Base-by-base conservation (phyloP, 495 filamentous ascomycete species). In the Daldinia grandis region DNA sequence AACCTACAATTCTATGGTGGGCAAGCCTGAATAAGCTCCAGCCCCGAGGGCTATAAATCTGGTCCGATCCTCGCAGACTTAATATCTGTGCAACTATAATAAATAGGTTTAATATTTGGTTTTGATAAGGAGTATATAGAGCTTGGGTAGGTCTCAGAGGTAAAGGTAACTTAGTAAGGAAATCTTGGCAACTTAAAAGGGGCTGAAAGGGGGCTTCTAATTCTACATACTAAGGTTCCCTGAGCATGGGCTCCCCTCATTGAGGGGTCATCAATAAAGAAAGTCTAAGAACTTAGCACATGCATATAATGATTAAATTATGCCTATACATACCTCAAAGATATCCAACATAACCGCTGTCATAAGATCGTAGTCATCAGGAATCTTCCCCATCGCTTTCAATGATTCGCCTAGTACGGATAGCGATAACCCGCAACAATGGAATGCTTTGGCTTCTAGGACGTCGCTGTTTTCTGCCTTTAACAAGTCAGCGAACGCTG, bases 361-460 rank as follows among this genome's bases (percentile, higher is more conserved):
- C 78, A 80, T 80, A 1, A 80, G 71, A 25, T 74, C 71, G 63
- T 76, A 74, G 37, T 80, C 78, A 69, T 78, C 76, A n/a, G 76
- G 74, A 4, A 61, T 64, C 53, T 74, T 75, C 0, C 50, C 68
- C 9, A 47, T 17, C 1, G 38, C 49, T 21, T 64, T 44, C 24
- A 80, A 55, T 2, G 74, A 74, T 6, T 76, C 60, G 9, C 69
- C 72, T 28, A 80, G 66, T 33, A 77, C 74, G 0, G 65, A 69
- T 7, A 80, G 68, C 28, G 78, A 73, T 67, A 72, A 68, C 4
- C 77, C 78, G 58, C 79, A 80, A 42, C 72, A 80, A 28, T 76
- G 49, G 1, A 79, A 67, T 14, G 73, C 74, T 31, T 77, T 74
- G 9, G 30, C 66, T 24, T 40, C 72, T 25, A 78, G 42, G 21